phyloP scores from a whole-genome alignment of 108 stramenopile genomes.

The Cyclotella baltica region DNA sequence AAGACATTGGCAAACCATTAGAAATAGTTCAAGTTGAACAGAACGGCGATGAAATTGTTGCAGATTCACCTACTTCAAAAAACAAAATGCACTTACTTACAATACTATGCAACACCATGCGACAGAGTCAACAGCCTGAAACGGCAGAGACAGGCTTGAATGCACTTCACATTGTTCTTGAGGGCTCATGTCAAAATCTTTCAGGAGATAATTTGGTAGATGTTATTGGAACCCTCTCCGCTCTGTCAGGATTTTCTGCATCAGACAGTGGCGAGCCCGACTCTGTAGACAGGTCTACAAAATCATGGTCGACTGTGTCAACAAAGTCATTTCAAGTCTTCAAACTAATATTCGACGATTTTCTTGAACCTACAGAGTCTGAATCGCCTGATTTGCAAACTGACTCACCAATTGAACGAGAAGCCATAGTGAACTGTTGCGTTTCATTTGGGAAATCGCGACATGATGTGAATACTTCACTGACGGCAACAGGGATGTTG shows the following conservation, averaged over 20 bases:
- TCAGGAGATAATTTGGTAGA: slow-evolving; percentile 58
- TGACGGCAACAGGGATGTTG: slow-evolving; percentile 92
- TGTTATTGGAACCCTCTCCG: slow-evolving; percentile 65
- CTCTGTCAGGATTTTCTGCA: slow-evolving; percentile 52
- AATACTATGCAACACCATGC: slow-evolving; percentile 75
- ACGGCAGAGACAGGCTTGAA: slow-evolving; percentile 72
- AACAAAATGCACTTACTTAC: slow-evolving; percentile 49
- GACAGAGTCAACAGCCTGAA: slow-evolving; percentile 48
- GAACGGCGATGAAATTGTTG: neutral
- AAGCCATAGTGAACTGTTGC: slow-evolving; percentile 82
- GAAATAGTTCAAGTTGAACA: slow-evolving; percentile 23
- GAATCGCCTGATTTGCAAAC: slow-evolving; percentile 33
- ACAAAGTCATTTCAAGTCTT: slow-evolving; percentile 83
- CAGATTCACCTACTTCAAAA: neutral
- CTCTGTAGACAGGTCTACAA: slow-evolving; percentile 53
- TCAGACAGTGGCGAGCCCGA: neutral
- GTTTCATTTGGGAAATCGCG: slow-evolving; percentile 83
- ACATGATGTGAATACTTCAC: slow-evolving; percentile 91
- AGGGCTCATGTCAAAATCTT: slow-evolving; percentile 76
- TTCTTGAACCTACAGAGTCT: slow-evolving; percentile 61
- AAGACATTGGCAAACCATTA: slow-evolving; percentile 21
- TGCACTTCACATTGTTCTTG: slow-evolving; percentile 71
- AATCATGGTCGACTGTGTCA: slow-evolving; percentile 77
- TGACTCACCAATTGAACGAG: slow-evolving; percentile 51
- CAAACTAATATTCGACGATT: slow-evolving; percentile 93